These are phyloP conservation scores for Tricholoma hemisulphureum DNA, from an alignment of 768 basidiomycete genomes.

Conservation along the genomic window DNA sequence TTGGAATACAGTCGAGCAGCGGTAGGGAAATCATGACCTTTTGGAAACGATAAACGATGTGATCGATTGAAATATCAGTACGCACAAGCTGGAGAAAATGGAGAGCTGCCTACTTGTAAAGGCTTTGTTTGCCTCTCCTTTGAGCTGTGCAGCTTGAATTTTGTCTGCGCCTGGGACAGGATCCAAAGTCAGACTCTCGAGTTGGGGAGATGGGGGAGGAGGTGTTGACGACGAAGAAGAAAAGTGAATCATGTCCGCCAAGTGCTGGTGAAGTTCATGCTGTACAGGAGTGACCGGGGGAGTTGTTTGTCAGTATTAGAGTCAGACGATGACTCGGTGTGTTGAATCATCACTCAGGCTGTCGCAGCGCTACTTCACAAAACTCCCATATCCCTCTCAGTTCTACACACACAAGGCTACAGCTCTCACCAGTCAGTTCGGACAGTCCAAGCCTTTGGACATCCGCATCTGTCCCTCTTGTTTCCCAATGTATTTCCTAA, in stretches of 20 bases:
- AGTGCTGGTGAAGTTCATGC: too few species aligned
- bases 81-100: neutral
- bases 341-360: neutral
- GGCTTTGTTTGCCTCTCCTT: constrained; percentile 85
- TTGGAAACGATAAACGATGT: neutral
- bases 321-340: neutral
- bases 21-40: constrained; percentile 70
- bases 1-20: constrained; percentile 80
- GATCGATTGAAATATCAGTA: neutral
- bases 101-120: constrained; percentile 58
- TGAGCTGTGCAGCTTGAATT: constrained; percentile 66
- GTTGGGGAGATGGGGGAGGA: constrained; percentile 57
- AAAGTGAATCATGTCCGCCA: constrained; percentile 31
- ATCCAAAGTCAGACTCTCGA: constrained; percentile 51
- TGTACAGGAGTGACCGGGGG: neutral
- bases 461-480: constrained; percentile 30
- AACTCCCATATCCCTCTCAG: neutral
- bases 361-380: neutral
- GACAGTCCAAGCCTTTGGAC: constrained; percentile 47
- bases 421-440: too few species aligned
- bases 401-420: too few species aligned
- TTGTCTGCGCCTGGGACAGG: constrained; percentile 68
- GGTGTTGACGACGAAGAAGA: constrained; percentile 46
- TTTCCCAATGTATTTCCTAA: constrained; percentile 41
- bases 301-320: too few species aligned